phyloP scores from a whole-genome alignment of 2,329 filamentous ascomycete species.

The Calonectria multiphialidica region DNA sequence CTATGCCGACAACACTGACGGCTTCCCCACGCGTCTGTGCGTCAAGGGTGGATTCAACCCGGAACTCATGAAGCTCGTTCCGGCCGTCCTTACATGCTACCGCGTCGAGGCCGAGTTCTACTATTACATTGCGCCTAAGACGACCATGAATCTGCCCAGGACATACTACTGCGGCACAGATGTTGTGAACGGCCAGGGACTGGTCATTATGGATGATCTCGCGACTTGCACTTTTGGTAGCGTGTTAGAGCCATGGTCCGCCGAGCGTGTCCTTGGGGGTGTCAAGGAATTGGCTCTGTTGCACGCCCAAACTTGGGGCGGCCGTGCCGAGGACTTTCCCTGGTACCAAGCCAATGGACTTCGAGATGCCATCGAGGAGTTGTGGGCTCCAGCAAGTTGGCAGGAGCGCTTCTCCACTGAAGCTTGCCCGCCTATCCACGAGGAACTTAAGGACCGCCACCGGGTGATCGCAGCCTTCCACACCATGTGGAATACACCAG shows the following conservation, averaged over 20 bases:
- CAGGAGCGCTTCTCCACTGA: conserved; percentile 11
- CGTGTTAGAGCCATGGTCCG: conserved; percentile 16
- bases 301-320: conserved; percentile 27
- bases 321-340: neutral
- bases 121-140: conserved; percentile 1
- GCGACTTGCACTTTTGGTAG: conserved; percentile 15
- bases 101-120: conserved; percentile 23
- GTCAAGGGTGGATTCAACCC: conserved; percentile 26
- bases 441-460: neutral
- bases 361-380: neutral
- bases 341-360: neutral
- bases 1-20: neutral
- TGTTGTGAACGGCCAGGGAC: neutral
- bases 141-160: conserved; percentile 9
- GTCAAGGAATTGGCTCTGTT: conserved; percentile 24
- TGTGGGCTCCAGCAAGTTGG: conserved; percentile 2
- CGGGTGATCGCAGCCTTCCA: neutral
- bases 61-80: neutral
- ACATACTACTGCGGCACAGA: conserved; percentile 2
- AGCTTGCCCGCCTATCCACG: conserved; percentile 1
- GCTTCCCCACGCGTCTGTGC: neutral
- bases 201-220: conserved; percentile 17
- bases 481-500: neutral
- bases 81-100: conserved; percentile 2
- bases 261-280: neutral